A percentile compares a stretch with the other conserved stretches of the same genome.
Evolutionary conservation across 768 basidiomycete genomes (phyloP).

Genomic region (Kwoniella sp.): DNA sequence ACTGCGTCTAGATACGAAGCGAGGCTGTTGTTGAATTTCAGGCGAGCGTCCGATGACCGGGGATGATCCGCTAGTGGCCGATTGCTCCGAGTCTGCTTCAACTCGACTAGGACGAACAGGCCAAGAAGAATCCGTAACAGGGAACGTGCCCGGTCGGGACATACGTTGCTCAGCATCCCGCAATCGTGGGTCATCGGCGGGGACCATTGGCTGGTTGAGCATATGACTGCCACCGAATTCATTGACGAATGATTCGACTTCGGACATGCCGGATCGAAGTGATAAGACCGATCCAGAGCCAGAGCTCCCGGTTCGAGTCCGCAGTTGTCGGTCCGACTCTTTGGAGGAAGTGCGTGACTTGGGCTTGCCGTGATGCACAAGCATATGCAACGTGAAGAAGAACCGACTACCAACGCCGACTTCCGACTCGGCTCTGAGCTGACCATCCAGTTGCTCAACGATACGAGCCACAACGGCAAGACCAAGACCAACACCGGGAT

Average conservation of each 20-base stretch:
- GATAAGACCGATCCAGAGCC: conserved; percentile 24
- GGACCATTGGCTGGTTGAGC: conserved; percentile 22
- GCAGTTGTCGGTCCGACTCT: neutral
- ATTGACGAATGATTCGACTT: conserved; percentile 57
- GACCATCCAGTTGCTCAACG: conserved; percentile 75
- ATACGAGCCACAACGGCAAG: conserved; percentile 79
- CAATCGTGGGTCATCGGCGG: conserved; percentile 38
- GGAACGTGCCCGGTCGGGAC: conserved; percentile 47
- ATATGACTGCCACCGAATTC: conserved; percentile 54
- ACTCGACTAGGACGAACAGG: conserved; percentile 42
- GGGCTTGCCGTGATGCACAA: conserved; percentile 36
- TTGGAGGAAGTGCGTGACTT: conserved; percentile 56
- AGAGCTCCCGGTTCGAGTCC: conserved; percentile 22
- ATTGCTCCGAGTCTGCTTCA: conserved; percentile 31
- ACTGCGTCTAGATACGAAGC: neutral
- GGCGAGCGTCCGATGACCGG: conserved; percentile 2
- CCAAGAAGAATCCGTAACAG: conserved; percentile 50
- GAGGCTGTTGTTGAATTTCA: neutral
- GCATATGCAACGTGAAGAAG: conserved; percentile 62
- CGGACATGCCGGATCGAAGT: conserved; percentile 31
- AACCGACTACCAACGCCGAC: conserved; percentile 70
- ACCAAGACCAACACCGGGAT: conserved; percentile 63
- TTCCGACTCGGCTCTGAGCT: conserved; percentile 74
- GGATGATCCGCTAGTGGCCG: conserved; percentile 7
- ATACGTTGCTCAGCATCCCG: conserved; percentile 45